These are phyloP conservation scores for Trametes villosa DNA, from an alignment of 768 basidiomycete species.

Conservation along the genomic window DNA sequence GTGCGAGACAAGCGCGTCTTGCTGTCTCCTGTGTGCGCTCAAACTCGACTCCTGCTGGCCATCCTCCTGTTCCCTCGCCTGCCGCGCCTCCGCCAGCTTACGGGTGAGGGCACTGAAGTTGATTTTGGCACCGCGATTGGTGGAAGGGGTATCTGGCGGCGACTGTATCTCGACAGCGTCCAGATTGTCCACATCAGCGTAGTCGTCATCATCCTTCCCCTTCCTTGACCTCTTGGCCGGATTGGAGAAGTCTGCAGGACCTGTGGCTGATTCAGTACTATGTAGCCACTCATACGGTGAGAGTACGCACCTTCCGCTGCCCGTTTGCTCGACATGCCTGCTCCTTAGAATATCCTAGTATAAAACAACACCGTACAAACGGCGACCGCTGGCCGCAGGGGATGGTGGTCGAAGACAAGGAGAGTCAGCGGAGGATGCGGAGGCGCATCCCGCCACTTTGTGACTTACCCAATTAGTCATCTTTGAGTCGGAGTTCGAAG, in stretches of 20 bases:
- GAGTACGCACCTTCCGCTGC: slow-evolving; percentile 36
- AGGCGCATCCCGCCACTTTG: background rate
- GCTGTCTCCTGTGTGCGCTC: slow-evolving; percentile 69
- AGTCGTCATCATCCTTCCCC: slow-evolving; percentile 57
- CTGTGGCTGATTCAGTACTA: slow-evolving; percentile 14
- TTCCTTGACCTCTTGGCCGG: slow-evolving; percentile 47
- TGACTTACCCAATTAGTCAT: slow-evolving; percentile 21
- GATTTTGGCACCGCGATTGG: slow-evolving; percentile 79
- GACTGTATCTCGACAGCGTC: slow-evolving; percentile 37
- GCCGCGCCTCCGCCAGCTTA: slow-evolving; percentile 68
- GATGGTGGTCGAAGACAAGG: background rate
- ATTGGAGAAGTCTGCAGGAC: slow-evolving; percentile 30
- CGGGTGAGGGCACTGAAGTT: slow-evolving; percentile 85
- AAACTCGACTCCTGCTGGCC: slow-evolving; percentile 54
- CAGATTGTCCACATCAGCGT: slow-evolving; percentile 60
- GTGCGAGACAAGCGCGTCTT: slow-evolving; percentile 77
- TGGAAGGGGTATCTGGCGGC: slow-evolving; percentile 43
- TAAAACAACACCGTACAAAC: background rate
- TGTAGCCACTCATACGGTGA: background rate
- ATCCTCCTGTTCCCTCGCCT: slow-evolving; percentile 45
- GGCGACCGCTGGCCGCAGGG: background rate
- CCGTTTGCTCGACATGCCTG: slow-evolving; percentile 31
- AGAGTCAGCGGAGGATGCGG: background rate
- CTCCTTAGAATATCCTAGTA: background rate
- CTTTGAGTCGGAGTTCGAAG: slow-evolving; percentile 28